Percentiles rank a stretch among this genome's conserved stretches.
These are phyloP conservation scores for Bathelium albidoporum DNA, from an alignment of 495 filamentous ascomycete species.

Conservation along the genomic window DNA sequence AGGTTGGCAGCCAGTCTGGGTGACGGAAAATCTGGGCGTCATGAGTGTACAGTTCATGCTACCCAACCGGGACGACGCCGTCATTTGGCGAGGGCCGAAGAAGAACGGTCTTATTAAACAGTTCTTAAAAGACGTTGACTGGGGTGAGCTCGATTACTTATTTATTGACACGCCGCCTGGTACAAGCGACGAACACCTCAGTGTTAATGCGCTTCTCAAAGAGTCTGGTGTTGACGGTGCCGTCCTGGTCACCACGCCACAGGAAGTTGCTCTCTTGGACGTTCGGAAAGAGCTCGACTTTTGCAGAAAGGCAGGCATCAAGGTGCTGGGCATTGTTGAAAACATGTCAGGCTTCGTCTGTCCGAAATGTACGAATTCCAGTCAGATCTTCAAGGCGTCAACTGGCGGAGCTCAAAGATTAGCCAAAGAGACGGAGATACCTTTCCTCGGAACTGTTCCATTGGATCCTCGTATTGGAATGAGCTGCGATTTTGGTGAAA, in stretches of 20 bases:
- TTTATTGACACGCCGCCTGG: constrained; percentile 93
- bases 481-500: constrained; percentile 94
- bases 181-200: constrained; percentile 89
- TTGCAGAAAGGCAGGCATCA: constrained; percentile 86
- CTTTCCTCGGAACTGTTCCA: constrained; percentile 84
- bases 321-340: constrained; percentile 80
- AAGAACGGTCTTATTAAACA: constrained; percentile 98
- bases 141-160: constrained; percentile 88
- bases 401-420: constrained; percentile 76
- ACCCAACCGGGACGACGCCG: constrained; percentile 79
- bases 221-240: constrained; percentile 87
- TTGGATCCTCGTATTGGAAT: constrained; percentile 90
- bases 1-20: constrained; percentile 93
- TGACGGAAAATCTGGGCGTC: constrained; percentile 76
- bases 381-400: constrained; percentile 80
- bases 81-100: constrained; percentile 96
- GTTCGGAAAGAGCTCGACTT: constrained; percentile 97
- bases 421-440: constrained; percentile 74
- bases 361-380: constrained; percentile 69
- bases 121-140: constrained; percentile 93
- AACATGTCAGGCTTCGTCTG: constrained; percentile 98
- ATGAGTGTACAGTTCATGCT: constrained; percentile 99
- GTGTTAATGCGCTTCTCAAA: constrained; percentile 78
- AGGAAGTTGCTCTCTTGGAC: constrained; percentile 86
- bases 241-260: constrained; percentile 86